Base-by-base conservation (phyloP, 352 stramenopile species). In the Phytophthora hybrid region DNA sequence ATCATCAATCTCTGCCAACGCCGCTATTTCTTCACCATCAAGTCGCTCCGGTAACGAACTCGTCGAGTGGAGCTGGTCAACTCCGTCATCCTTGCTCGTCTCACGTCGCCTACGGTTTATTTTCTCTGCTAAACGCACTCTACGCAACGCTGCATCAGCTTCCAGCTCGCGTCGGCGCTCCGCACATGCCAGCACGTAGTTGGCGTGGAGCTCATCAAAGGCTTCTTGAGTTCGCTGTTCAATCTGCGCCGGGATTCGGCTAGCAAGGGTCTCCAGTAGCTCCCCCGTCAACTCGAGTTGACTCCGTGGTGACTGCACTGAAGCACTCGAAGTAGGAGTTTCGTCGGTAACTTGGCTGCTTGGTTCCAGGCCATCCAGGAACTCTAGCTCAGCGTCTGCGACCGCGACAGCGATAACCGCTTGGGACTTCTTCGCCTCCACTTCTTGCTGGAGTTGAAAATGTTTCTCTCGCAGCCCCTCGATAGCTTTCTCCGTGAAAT, bases 101-200 rank as follows among this genome's bases (percentile, higher is more conserved):
- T 73, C 63, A n/a, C 8, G 69, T n/a, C 60, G 46, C 46, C 63
- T 63, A 52, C 62, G 71, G 47, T 59, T 59, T 23, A 77, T 58
- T 58, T 64, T 79, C 5, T 79, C 72, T 26, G 39, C 49, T 13
- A 85, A 66, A 10, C 61, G 62, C 13, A 58, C 54, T 66, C 65
- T 79, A 23, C 47, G 63, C 39, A 68, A 53, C 26, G 65, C 59
- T 29, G 69, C 60, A 49, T 85, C 79, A 23, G 73, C 64, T 34
- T 85, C 56, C 3, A 85, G 59, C 7, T 81, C 73, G 34, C 34
- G 59, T 47, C 76, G 53, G 3, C 73, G 66, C 29, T 64, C 39
- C 10, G 21, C 19, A 32, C 72, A 76, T 10, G 68, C 66, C 16
- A 41, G 16, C 11, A 68, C 54, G 26, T 78, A 73, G 14, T 83